Evolutionary conservation across 257 asterid species (phyloP).

Genomic region (Gentiana macrophylla): DNA sequence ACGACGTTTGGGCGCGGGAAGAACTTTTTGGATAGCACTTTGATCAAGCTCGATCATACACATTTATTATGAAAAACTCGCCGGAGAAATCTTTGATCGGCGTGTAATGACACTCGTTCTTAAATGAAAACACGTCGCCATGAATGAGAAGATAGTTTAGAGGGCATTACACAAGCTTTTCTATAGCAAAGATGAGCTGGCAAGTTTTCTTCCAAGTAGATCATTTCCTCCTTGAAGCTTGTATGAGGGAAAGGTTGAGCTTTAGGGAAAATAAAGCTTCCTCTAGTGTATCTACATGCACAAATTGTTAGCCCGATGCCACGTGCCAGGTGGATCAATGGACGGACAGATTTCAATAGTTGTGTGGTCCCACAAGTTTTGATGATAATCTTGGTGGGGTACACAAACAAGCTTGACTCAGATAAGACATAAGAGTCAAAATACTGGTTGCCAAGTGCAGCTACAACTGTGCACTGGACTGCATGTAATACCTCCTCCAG

Average conservation of each 20-base stretch:
- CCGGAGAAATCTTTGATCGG: too few relatives aligned
- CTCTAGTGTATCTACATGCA: conserved; percentile 87
- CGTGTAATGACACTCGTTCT: too few relatives aligned
- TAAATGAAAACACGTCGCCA: conserved; percentile 96
- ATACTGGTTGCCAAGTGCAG: conserved; percentile 64
- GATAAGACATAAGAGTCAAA: conserved; percentile 84
- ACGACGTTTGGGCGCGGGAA: conserved; percentile 49
- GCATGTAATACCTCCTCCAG: conserved; percentile 62
- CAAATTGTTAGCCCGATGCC: conserved; percentile 48
- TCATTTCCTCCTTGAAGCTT: conserved; percentile 62
- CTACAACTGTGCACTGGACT: conserved; percentile 92
- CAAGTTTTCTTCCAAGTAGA: conserved; percentile 38
- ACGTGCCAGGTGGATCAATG: conserved; percentile 35
- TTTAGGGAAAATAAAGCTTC: conserved; percentile 81
- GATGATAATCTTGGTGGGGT: conserved; percentile 78
- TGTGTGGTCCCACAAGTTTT: conserved; percentile 97
- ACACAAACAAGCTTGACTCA: conserved; percentile 76
- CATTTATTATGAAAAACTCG: conserved; percentile 41
- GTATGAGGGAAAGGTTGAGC: conserved; percentile 83
- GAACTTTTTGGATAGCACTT: conserved; percentile 48
- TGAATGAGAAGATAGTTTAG: conserved; percentile 45
- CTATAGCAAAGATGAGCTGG: conserved; percentile 37
- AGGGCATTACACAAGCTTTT: conserved; percentile 55
- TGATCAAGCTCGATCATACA: conserved; percentile 90
- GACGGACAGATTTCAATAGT: conserved; percentile 65